Conservation (phyloP, 1,284 basidiomycete species). For the Cutaneotrichosporon sp. region DNA sequence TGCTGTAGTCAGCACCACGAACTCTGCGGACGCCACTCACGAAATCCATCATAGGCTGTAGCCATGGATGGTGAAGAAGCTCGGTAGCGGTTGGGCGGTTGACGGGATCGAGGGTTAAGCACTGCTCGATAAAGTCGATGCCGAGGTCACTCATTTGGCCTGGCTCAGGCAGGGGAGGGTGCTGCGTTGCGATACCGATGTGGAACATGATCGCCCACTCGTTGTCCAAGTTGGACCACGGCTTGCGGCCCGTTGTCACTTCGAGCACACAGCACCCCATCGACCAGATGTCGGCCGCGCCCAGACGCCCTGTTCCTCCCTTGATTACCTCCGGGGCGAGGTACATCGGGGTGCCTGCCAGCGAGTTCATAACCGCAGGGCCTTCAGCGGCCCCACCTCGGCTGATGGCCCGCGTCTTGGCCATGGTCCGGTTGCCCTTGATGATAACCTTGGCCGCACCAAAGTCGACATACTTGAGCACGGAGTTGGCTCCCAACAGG, state of each 20-base stretch:
- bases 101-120: constrained; percentile 82
- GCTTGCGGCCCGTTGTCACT: constrained; percentile 87
- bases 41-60: constrained; percentile 51
- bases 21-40: constrained; percentile 14
- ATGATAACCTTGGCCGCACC: constrained; percentile 97
- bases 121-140: constrained; percentile 90
- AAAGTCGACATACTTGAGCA: constrained; percentile 98
- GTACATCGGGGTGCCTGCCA: constrained; percentile 99
- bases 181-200: constrained; percentile 93
- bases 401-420: constrained; percentile 54
- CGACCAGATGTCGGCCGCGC: constrained; percentile 97
- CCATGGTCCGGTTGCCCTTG: constrained; percentile 84
- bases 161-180: constrained; percentile 89
- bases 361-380: constrained; percentile 62
- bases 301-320: constrained; percentile 64
- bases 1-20: neutral
- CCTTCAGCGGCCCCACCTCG: constrained; percentile 45
- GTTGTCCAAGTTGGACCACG: constrained; percentile 98
- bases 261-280: constrained; percentile 95
- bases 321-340: constrained; percentile 99
- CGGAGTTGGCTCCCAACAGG: constrained; percentile 76
- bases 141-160: constrained; percentile 83
- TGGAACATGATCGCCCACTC: constrained; percentile 99
- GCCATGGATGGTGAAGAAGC: constrained; percentile 86
- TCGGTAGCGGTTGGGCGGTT: constrained; percentile 78